A percentile compares a stretch with the other conserved stretches of the same genome.
These are phyloP conservation scores for Acer campestre DNA, from an alignment of 345 rosid species.

Conservation along the genomic window DNA sequence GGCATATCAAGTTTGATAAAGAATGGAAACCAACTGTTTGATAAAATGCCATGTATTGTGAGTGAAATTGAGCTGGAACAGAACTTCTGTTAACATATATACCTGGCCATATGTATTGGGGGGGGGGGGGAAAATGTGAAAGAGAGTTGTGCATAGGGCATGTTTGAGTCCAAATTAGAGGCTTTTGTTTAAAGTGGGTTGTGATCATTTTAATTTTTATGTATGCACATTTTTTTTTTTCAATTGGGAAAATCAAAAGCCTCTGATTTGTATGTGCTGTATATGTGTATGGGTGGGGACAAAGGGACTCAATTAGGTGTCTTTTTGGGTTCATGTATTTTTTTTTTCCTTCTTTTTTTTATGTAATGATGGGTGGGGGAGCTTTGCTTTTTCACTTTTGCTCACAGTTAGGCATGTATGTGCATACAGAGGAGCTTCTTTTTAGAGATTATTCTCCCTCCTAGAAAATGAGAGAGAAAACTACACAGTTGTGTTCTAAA, in stretches of 20 bases:
- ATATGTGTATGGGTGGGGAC: slow-evolving; percentile 52
- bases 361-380: slow-evolving; percentile 49
- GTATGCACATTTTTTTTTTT: not conserved
- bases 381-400: slow-evolving; percentile 31
- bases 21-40: not conserved
- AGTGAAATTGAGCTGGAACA: slow-evolving; percentile 8
- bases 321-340: slow-evolving; percentile 56
- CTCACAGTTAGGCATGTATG: slow-evolving; percentile 28
- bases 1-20: not conserved
- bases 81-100: not conserved
- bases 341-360: slow-evolving; percentile 19
- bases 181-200: slow-evolving; percentile 52
- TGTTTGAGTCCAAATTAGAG: slow-evolving; percentile 74
- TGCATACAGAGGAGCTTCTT: slow-evolving; percentile 10
- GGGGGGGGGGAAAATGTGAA: slow-evolving; percentile 42
- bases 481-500: not conserved
- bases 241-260: slow-evolving; percentile 40
- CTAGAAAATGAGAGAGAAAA: slow-evolving; percentile 20
- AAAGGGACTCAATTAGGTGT: slow-evolving; percentile 57
- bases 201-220: slow-evolving; percentile 17
- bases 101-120: not conserved
- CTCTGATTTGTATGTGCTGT: slow-evolving; percentile 50
- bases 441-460: slow-evolving; percentile 17
- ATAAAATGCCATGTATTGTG: not conserved
- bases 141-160: slow-evolving; percentile 28